phyloP scores from a whole-genome alignment of 371 early-diverging fungal species.

The Sporodiniella umbellata region DNA sequence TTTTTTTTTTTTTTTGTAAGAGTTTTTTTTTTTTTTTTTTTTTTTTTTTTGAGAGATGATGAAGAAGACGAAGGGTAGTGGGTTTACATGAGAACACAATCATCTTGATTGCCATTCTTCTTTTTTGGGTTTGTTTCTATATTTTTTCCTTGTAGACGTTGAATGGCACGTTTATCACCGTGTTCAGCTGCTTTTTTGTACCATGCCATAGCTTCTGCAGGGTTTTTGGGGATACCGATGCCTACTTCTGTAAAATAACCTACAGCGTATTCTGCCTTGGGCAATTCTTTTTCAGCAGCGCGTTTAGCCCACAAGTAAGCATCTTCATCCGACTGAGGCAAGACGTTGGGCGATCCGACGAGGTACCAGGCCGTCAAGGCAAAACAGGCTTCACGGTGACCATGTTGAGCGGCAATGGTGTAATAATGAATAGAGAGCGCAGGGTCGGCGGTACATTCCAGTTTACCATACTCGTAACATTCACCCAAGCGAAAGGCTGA shows the following conservation, averaged over 20 bases:
- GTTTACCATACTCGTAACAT: conserved; percentile 77
- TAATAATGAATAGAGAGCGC: conserved; percentile 72
- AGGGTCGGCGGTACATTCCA: conserved; percentile 65
- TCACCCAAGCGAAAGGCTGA: conserved; percentile 78
- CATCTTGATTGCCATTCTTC: conserved; percentile 43
- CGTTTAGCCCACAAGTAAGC: conserved; percentile 87
- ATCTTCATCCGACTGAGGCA: conserved; percentile 83
- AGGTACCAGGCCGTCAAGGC: conserved; percentile 90
- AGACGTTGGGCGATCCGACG: conserved; percentile 74
- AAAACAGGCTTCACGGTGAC: conserved; percentile 89
- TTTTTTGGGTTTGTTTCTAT: conserved; percentile 31
- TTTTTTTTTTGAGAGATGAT: too few relatives aligned
- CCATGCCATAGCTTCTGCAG: conserved; percentile 74
- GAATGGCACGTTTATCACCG: conserved; percentile 77
- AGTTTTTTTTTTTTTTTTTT: too few relatives aligned
- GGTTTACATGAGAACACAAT: conserved; percentile 46
- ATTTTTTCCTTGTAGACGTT: conserved; percentile 51
- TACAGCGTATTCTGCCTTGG: conserved; percentile 88
- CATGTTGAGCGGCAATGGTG: conserved; percentile 81
- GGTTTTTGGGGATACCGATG: conserved; percentile 68
- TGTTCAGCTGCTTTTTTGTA: conserved; percentile 79
- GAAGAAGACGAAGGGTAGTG: background rate
- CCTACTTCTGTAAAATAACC: conserved; percentile 85
- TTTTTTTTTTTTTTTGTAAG: too few relatives aligned
- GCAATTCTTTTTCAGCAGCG: conserved; percentile 81